Evolutionary conservation across 225 moss, liverwort and hornwort genomes (phyloP).

Genomic region (Neckera pumila): DNA sequence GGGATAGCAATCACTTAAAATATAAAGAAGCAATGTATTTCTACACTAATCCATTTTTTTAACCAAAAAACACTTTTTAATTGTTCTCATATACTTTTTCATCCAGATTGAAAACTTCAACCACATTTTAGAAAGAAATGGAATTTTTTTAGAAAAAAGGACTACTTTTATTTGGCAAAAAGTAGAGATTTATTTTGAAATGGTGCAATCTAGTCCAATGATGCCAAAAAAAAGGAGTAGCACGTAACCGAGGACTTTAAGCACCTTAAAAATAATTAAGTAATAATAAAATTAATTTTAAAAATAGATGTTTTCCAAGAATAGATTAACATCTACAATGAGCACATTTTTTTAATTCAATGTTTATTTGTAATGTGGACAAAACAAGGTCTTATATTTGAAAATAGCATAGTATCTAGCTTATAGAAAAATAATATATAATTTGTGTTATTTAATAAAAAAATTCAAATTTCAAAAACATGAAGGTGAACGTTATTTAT

Average conservation of each 20-base stretch:
- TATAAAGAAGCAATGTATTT: fast-evolving
- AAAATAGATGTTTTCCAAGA: background rate
- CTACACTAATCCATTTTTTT: background rate
- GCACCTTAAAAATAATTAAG: background rate
- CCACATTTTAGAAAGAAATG: too few relatives aligned
- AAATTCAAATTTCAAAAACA: background rate
- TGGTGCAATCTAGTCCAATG: background rate
- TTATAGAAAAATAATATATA: background rate
- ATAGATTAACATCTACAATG: background rate
- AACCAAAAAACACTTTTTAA: background rate
- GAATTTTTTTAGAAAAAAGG: background rate
- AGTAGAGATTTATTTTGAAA: too few relatives aligned
- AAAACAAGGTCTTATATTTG: background rate
- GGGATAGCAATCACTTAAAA: fast-evolving
- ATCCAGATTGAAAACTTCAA: too few relatives aligned
- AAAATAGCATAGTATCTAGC: background rate
- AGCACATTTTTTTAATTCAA: background rate
- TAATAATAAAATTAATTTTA: background rate
- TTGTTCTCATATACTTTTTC: background rate
- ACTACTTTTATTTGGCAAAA: too few relatives aligned
- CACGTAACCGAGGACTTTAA: too few relatives aligned
- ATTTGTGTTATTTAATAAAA: too few relatives aligned
- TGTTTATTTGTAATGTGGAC: background rate
- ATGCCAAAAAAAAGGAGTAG: too few relatives aligned
- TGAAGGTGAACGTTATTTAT: background rate